These are phyloP conservation scores for Stephania japonica DNA, from an alignment of 164 flowering plant species.

Conservation along the genomic window DNA sequence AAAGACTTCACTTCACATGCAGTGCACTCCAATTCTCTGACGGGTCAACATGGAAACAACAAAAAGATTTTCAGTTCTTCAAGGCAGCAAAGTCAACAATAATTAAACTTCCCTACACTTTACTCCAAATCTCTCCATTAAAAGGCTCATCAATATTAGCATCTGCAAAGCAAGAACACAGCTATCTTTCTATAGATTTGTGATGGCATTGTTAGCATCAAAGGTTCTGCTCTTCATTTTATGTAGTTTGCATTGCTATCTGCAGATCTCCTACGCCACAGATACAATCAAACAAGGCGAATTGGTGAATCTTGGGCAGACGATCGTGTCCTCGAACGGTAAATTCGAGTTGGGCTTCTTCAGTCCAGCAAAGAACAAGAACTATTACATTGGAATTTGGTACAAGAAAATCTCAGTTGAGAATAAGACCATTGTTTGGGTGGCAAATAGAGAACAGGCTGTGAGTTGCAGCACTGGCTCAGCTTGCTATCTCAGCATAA, in stretches of 20 bases:
- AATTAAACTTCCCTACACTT: too few species aligned
- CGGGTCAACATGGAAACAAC: too few species aligned
- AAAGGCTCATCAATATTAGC: too few species aligned
- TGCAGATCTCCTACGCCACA: not conserved
- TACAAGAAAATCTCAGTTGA: not conserved
- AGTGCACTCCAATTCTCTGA: too few species aligned
- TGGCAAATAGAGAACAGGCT: slow-evolving; percentile 14
- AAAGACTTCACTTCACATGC: too few species aligned
- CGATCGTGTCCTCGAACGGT: not conserved
- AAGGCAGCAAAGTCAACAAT: too few species aligned
- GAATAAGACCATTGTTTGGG: slow-evolving; percentile 2
- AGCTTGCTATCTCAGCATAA: slow-evolving; percentile 5
- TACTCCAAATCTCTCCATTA: too few species aligned
- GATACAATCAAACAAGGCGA: not conserved
- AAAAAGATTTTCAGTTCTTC: too few species aligned
- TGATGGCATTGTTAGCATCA: not conserved
- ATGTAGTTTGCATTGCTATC: not conserved
- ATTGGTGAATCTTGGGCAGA: not conserved
- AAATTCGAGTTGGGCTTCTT: slow-evolving; percentile 13
- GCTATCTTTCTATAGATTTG: not conserved
- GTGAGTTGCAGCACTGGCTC: not conserved
- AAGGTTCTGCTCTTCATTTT: not conserved
- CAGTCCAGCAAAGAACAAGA: slow-evolving; percentile 2
- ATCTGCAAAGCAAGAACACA: not conserved
- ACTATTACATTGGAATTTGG: slow-evolving; percentile 15